Evolutionary conservation across 164 flowering plant genomes (phyloP).

Genomic region (Amborella trichopoda): DNA sequence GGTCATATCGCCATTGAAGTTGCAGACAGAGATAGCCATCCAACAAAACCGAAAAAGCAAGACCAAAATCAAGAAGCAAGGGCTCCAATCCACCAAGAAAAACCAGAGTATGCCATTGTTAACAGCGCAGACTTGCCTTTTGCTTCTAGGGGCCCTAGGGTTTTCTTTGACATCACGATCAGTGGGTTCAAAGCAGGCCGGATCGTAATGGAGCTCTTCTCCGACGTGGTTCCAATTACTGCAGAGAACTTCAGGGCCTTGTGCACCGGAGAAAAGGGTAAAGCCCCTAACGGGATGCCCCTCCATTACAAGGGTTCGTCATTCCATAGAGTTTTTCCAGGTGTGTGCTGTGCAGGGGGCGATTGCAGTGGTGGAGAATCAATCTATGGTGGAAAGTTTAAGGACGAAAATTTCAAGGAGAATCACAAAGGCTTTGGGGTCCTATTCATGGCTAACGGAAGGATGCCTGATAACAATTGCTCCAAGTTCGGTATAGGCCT

Average conservation of each 20-base stretch:
- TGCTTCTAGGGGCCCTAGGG: too few species aligned
- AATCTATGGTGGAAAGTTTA: conserved; percentile 48
- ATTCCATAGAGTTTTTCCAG: conserved; percentile 72
- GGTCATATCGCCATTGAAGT: too few species aligned
- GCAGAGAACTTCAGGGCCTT: conserved; percentile 38
- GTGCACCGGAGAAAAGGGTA: conserved; percentile 43
- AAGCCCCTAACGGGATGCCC: conserved; percentile 51
- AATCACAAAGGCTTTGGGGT: conserved; percentile 66
- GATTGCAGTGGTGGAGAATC: conserved; percentile 82
- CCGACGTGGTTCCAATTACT: conserved; percentile 20
- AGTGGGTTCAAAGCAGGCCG: conserved; percentile 23
- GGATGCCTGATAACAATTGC: too few species aligned
- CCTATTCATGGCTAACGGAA: too few species aligned
- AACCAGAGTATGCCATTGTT: conserved; percentile 76
- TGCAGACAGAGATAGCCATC: too few species aligned
- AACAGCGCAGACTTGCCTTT: too few species aligned
- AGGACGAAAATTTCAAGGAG: conserved; percentile 58
- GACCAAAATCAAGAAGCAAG: too few species aligned
- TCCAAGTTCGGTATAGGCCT: too few species aligned
- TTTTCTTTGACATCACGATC: conserved; percentile 26
- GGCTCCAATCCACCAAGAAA: too few species aligned
- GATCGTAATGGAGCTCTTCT: conserved; percentile 30
- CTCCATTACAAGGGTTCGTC: conserved; percentile 64
- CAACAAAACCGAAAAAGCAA: too few species aligned
- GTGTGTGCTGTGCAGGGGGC: conserved; percentile 74